Conservation (phyloP, 2,329 filamentous ascomycete species). For the Fulvia fulva region DNA sequence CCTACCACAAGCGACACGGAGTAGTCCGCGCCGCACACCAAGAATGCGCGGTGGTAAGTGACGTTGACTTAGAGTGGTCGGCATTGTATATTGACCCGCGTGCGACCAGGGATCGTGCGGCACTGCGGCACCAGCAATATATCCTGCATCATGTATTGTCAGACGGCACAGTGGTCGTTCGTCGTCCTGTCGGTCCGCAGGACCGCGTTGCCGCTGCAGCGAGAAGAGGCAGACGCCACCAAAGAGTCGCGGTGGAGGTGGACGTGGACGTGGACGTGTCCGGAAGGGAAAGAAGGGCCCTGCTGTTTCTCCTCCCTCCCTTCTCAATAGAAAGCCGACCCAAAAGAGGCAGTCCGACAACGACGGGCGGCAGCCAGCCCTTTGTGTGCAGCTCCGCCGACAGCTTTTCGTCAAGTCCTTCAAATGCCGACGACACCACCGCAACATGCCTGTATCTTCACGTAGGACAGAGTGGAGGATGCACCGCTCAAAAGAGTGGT, state of each 20-base stretch:
- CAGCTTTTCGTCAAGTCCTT: background rate
- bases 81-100: background rate
- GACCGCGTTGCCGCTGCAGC: background rate
- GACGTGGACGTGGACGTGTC: no score
- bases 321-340: no score
- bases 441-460: background rate
- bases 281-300: no score
- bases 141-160: background rate
- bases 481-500: background rate
- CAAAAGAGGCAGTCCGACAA: background rate
- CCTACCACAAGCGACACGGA: background rate
- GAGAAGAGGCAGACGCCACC: background rate
- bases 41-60: background rate
- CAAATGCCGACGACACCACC: constrained; percentile 1
- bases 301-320: no score
- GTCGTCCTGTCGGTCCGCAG: background rate
- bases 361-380: background rate
- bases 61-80: background rate
- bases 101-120: background rate
- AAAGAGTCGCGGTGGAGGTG: background rate
- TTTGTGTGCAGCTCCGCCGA: background rate
- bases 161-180: background rate
- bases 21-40: background rate
- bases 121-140: background rate
- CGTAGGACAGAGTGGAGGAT: background rate